phyloP scores from a whole-genome alignment of 2,329 filamentous ascomycete genomes.

The Aspergillus persii region DNA sequence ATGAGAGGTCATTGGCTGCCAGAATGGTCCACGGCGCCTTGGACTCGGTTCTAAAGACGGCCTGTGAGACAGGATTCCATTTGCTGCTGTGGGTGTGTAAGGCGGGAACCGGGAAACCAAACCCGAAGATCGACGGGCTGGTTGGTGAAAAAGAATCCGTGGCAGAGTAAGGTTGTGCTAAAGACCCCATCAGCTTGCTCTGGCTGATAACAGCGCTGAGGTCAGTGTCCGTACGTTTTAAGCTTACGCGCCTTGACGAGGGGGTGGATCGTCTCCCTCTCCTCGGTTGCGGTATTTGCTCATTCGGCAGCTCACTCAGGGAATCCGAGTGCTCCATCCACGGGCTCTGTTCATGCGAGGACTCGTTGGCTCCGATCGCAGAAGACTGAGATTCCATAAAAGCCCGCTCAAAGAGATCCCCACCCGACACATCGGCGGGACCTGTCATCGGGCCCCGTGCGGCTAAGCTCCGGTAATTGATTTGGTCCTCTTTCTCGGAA shows the following conservation, averaged over 20 bases:
- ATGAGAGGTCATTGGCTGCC: slow-evolving; percentile 93
- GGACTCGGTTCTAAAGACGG: slow-evolving; percentile 95
- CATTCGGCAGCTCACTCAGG: slow-evolving; percentile 31
- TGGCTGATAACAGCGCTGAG: slow-evolving; percentile 71
- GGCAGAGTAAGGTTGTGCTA: slow-evolving; percentile 75
- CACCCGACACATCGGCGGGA: slow-evolving; percentile 68
- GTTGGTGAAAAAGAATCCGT: slow-evolving; percentile 45
- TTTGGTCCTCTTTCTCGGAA: slow-evolving; percentile 58
- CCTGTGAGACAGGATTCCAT: slow-evolving; percentile 87
- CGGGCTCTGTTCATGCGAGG: slow-evolving; percentile 21
- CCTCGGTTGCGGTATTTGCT: slow-evolving; percentile 30
- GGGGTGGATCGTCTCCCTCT: slow-evolving; percentile 46
- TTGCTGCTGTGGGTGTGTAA: slow-evolving; percentile 88
- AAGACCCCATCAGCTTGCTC: slow-evolving; percentile 77
- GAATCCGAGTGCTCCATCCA: slow-evolving; percentile 23
- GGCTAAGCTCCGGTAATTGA: slow-evolving; percentile 44
- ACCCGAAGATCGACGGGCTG: slow-evolving; percentile 34
- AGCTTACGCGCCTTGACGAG: slow-evolving; percentile 59
- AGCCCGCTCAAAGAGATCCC: slow-evolving; percentile 81
- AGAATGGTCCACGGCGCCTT: slow-evolving; percentile 92
- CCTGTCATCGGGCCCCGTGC: slow-evolving; percentile 70
- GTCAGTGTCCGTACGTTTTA: slow-evolving; percentile 89
- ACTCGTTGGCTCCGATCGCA: slow-evolving; percentile 19
- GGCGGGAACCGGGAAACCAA: slow-evolving; percentile 47
- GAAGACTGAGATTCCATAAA: slow-evolving; percentile 55